Evolutionary conservation across 2,329 filamentous ascomycete genomes (phyloP).

Genomic region (Didymosphaeria variabile): DNA sequence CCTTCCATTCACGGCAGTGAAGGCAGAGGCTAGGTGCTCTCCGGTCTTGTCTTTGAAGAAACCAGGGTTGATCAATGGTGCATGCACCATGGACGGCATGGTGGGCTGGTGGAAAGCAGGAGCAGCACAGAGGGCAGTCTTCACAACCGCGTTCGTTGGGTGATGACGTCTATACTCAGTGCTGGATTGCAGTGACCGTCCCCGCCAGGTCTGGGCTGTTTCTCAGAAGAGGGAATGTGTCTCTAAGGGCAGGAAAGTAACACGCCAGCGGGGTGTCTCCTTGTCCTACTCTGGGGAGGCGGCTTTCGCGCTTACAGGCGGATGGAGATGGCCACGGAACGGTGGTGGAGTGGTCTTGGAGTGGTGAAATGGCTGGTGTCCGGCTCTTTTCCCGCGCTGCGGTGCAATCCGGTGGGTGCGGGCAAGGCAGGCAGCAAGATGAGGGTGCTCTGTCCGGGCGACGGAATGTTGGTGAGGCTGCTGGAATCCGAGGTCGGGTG

Average conservation of each 20-base stretch:
- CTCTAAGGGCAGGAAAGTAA: constrained; percentile 15
- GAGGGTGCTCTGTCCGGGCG: neutral
- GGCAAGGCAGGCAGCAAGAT: neutral
- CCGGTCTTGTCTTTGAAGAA: constrained; percentile 40
- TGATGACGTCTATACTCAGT: constrained; percentile 17
- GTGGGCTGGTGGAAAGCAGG: constrained; percentile 21
- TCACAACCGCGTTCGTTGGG: constrained; percentile 14
- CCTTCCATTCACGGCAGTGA: constrained; percentile 49
- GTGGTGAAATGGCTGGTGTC: neutral
- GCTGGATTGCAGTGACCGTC: constrained; percentile 13
- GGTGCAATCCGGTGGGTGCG: constrained; percentile 1
- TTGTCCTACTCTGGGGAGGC: constrained; percentile 30
- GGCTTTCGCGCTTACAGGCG: constrained; percentile 30
- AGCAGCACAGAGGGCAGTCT: constrained; percentile 13
- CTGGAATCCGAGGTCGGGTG: neutral
- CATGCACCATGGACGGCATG: constrained; percentile 48
- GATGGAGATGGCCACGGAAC: constrained; percentile 7
- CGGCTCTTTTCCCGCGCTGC: neutral
- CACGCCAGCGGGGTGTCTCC: constrained; percentile 16
- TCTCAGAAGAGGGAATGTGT: constrained; percentile 16
- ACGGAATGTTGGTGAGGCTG: constrained; percentile 8
- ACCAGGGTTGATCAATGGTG: constrained; percentile 38
- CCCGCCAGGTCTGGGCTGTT: constrained; percentile 10
- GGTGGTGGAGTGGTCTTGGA: neutral
- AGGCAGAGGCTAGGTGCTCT: constrained; percentile 41